Evolutionary conservation across 331 rosid genomes (phyloP), one percentile per base, ranked within the genome.

Genomic region (Stylosanthes scabra): DNA sequence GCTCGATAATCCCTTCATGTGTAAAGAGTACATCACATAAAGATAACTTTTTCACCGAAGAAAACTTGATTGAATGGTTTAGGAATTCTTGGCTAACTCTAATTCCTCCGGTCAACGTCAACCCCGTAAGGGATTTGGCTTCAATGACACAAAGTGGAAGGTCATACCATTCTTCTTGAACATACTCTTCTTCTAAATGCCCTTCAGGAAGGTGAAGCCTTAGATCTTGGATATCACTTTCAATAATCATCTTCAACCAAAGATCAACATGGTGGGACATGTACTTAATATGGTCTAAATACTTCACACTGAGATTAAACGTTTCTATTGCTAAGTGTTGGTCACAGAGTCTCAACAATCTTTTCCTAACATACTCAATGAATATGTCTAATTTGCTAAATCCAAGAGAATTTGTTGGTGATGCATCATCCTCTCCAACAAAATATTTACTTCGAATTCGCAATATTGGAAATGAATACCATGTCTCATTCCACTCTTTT

Each of bases 391-490:
- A 54, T 57, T 34, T 70, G 40, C 54, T 77, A 3, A 11, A 0
- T 0, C 3, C 31, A 44, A 54, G 2, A 66, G 41, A 64, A 52
- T 31, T 31, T 5, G 3, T 31, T 31, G 5, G 37, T 31, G 5
- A 31, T 5, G 3, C 37, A 31, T 31, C 4, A 31, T 31, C 5
- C 7, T 8, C 9, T 15, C 78, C 71, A 16, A 40, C 0, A 2
- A 37, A 2, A 20, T 13, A 2, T 2, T 11, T 6, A 14, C 52
- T 65, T 20, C 4, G 11, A 20, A 72, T 45, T 3, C 20, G 34
- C 64, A 79, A 41, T 16, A 79, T 50, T 47, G 83, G 79, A 50
- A 59, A 72, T 3, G 75, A 58, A 51, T 11, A 66, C 83, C 83
- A 66, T 9, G 50, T 60, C 2, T 66, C 63, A 5, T 20, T 34